Base-by-base conservation (phyloP, 2,329 filamentous ascomycete species). In the Fragosphaeria purpurea region DNA sequence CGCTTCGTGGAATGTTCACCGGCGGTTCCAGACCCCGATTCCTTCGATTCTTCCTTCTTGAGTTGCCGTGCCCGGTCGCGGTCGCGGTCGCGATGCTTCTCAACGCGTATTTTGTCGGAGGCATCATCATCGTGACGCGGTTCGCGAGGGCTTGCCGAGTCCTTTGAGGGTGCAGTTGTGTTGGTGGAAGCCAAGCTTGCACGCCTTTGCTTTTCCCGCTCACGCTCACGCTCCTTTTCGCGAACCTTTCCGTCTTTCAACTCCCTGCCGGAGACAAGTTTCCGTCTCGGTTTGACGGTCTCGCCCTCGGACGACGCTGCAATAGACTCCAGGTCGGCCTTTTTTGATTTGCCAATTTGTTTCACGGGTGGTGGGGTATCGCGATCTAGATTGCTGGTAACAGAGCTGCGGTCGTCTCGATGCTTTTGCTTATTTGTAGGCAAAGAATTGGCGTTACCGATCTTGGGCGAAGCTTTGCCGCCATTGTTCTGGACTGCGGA, bases 181-280 rank as follows among this genome's bases (percentile, higher is more conserved):
- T 41, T 54, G n/a, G 43, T 33, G 2, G 79, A 82, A 0, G 68
- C 73, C 65, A 81, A 67, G 60, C 79, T 82, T 43, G 75, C 69
- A 6, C 80, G 76, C 13, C 79, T 70, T 56, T 80, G 76, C 61
- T 75, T 77, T 49, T 50, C 50, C 1, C 47, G 50, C n/a, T 53
- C 50, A n/a, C 47, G 10, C 12, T 45, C 38, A 7, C 38, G 44
- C 34, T 55, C 53, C 39, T 45, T 48, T 38, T 55, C 51, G 11
- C 51, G 51, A 4, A 50, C 55, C 39, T 56, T 70, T 59, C 80
- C 77, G 8, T 76, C 76, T 54, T 79, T 77, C 40, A 82, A 63
- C 51, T 83, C 80, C 47, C 74, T 76, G 38, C 80, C 80, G 1
- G 80, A 83, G 22, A 84, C 71, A 9, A 85, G 70, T 59, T 83